These are phyloP conservation scores for Moelleriella libera DNA, from an alignment of 2,329 filamentous ascomycete species.

Conservation along the genomic window DNA sequence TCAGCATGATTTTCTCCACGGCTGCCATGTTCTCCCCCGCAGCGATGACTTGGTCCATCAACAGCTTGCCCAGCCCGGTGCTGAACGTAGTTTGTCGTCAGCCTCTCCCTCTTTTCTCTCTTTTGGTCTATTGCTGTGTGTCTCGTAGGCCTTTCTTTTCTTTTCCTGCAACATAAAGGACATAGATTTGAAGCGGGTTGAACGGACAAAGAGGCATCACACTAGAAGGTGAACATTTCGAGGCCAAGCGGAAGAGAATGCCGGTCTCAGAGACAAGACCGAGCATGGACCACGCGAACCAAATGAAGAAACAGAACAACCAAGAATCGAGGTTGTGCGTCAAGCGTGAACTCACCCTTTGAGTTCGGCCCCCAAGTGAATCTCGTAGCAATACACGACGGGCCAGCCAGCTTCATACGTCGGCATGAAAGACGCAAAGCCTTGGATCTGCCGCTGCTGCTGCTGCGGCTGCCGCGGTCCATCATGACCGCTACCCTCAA, in stretches of 20 bases:
- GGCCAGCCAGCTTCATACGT: conserved; percentile 50
- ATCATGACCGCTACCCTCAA: too few relatives aligned
- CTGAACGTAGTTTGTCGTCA: conserved; percentile 17
- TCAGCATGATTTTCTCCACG: conserved; percentile 58
- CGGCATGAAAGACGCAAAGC: conserved; percentile 58
- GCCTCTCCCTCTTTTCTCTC: not conserved
- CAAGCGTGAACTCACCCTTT: conserved; percentile 29
- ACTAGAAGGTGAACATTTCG: too few relatives aligned
- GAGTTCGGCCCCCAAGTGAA: conserved; percentile 47
- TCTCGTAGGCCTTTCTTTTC: not conserved
- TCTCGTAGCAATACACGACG: conserved; percentile 68
- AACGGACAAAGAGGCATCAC: too few relatives aligned
- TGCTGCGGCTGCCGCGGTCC: conserved; percentile 9
- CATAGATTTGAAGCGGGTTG: too few relatives aligned
- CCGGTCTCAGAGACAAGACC: too few relatives aligned
- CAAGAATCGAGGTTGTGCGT: too few relatives aligned
- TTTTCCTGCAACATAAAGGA: not conserved
- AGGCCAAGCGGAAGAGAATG: too few relatives aligned
- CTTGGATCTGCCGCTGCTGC: conserved; percentile 20
- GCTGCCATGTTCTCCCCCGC: conserved; percentile 38
- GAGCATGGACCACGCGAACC: too few relatives aligned
- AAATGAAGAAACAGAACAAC: too few relatives aligned
- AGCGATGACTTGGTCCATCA: conserved; percentile 42
- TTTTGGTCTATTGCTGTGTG: not conserved
- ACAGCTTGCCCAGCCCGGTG: conserved; percentile 45